Base-by-base conservation (phyloP, 441 rosid genomes). In the Pelargonium citronellum region DNA sequence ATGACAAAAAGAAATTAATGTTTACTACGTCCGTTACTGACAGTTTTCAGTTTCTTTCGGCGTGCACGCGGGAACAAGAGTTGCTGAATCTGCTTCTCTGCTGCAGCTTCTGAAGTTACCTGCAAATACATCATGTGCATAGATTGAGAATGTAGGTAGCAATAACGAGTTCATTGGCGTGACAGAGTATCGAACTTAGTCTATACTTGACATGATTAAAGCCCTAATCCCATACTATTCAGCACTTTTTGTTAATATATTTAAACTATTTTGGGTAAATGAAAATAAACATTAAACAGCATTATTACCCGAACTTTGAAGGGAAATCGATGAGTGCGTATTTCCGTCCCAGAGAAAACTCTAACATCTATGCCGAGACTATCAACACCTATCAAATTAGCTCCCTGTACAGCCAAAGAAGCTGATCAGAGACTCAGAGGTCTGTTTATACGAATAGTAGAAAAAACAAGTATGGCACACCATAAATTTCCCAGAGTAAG, bases 341-440 rank as follows among this genome's bases (percentile, higher is more conserved):
- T 89, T 87, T 91, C 91, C 63, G 71, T 77, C n/a, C 97, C 97
- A 57, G 79, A 80, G 76, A 74, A 84, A 74, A 88, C 80, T 77
- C 98, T 83, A 12, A 93, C 98, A 81, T 93, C 97, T 79, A 93
- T 75, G 64, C 98, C 97, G 16, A 93, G 91, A 75, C 96, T 91
- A 83, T 93, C 97, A 66, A 93, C 85, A 70, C 93, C 92, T 67
- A 91, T 84, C 84, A 91, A 67, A 72, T 83, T 83, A 30, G 91
- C 97, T 75, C 80, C 83, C 98, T 93, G 51, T 66, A 68, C 7
- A 73, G 55, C 57, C 51, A 79, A 16, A 74, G 61, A n/a, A 74
- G 68, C 67, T 68, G 69, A 64, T 69, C 27, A 68, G 69, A 70
- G 39, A 64, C 68, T 8, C n/a, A 74, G 17, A 67, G 15, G 37